Conservation (phyloP, 2,329 filamentous ascomycete species). For the Exophiala calicioides region DNA sequence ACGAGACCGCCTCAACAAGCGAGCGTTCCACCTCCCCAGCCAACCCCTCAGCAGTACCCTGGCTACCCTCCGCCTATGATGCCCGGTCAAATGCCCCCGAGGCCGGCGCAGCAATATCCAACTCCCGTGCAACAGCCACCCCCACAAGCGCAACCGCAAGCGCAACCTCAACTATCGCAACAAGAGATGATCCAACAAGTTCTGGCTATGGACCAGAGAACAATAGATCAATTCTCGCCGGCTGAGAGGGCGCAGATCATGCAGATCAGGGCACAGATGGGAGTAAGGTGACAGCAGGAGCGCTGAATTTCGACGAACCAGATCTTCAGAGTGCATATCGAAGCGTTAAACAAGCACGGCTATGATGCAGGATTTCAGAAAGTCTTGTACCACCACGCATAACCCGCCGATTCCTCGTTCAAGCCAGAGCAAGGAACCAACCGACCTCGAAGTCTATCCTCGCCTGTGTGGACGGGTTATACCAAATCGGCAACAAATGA, state of each 20-base stretch:
- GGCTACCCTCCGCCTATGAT: conserved; percentile 27
- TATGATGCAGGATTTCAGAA: no score
- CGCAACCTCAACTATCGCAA: conserved; percentile 52
- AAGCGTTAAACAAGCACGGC: no score
- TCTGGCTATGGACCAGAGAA: conserved; percentile 73
- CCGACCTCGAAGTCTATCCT: no score
- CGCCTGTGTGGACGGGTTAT: no score
- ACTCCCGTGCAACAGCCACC: conserved; percentile 35
- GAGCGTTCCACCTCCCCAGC: conserved; percentile 34
- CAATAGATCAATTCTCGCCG: conserved; percentile 76
- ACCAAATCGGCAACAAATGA: no score
- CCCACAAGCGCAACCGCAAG: conserved; percentile 41
- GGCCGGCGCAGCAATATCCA: conserved; percentile 35
- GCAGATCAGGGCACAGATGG: conserved; percentile 67
- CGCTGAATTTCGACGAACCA: background rate
- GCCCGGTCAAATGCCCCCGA: conserved; percentile 31
- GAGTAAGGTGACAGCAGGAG: conserved; percentile 25
- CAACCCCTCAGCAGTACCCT: conserved; percentile 36
- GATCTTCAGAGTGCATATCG: no score
- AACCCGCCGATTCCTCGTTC: no score
- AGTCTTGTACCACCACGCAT: no score
- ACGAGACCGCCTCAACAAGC: conserved; percentile 34
- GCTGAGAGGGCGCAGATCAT: conserved; percentile 77
- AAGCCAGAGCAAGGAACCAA: no score
- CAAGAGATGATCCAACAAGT: conserved; percentile 79